Percentiles rank a stretch among this genome's conserved stretches.
These are phyloP conservation scores for Zasmidium angulare DNA, from an alignment of 2,329 filamentous ascomycete species.

Conservation along the genomic window DNA sequence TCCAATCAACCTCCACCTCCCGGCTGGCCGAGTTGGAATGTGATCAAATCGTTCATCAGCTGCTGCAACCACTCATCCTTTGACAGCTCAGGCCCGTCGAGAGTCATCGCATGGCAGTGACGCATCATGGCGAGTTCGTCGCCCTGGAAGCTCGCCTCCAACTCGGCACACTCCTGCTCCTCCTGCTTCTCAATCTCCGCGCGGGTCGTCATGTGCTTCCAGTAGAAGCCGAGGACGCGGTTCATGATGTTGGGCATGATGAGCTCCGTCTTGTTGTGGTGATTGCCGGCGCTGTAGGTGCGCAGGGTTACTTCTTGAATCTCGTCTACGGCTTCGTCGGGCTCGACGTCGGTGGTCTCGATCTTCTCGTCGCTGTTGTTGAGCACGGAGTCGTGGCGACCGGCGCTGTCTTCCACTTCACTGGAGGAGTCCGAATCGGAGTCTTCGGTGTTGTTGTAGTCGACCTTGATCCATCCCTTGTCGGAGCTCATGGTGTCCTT, in stretches of 20 bases:
- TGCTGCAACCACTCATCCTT: too few species aligned
- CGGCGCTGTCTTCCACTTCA: background rate
- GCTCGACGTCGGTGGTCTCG: background rate
- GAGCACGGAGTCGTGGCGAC: background rate
- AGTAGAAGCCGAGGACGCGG: constrained; percentile 20
- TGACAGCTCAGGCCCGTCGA: too few species aligned
- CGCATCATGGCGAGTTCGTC: too few species aligned
- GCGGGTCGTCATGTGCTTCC: background rate
- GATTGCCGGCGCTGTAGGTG: constrained; percentile 20
- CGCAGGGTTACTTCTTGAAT: constrained; percentile 10
- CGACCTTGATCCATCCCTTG: background rate
- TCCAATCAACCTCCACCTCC: too few species aligned
- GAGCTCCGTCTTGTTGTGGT: constrained; percentile 14
- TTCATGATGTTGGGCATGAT: constrained; percentile 21
- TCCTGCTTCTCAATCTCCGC: background rate
- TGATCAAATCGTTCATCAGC: too few species aligned
- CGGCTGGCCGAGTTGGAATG: too few species aligned
- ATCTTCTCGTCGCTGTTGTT: too few species aligned
- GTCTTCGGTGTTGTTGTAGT: background rate
- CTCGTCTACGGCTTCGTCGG: background rate
- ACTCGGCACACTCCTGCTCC: too few species aligned
- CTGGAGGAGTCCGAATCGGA: too few species aligned
- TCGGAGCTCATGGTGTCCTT: too few species aligned
- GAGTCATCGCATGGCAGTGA: too few species aligned
- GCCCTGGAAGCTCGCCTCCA: too few species aligned